These are phyloP conservation scores for Sabuloglossum arenarium DNA, from an alignment of 495 filamentous ascomycete genomes.

Conservation along the genomic window DNA sequence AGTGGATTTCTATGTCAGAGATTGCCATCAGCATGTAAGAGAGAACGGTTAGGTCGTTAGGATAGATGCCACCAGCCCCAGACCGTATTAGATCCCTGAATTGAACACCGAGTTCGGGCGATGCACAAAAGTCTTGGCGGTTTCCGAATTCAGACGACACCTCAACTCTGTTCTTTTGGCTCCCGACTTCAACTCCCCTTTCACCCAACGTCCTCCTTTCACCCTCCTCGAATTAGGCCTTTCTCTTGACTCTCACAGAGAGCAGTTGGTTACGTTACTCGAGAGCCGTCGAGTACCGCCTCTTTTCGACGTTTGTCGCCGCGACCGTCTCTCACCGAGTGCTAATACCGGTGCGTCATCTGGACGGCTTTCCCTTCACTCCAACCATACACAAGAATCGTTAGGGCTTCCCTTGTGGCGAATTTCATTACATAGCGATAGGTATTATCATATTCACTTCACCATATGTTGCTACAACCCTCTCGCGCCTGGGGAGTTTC, in stretches of 20 bases:
- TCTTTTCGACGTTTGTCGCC: not conserved
- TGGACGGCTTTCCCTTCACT: not conserved
- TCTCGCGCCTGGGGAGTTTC: not conserved
- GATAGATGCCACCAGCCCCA: not conserved
- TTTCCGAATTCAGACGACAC: not conserved
- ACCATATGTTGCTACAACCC: not conserved
- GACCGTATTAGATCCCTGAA: not conserved
- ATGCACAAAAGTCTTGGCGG: constrained; percentile 1
- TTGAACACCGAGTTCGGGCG: not conserved
- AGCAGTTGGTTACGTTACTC: not conserved
- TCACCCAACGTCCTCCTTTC: constrained; percentile 9
- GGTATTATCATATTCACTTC: constrained; percentile 2
- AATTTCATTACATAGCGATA: constrained; percentile 2
- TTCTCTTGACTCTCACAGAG: not conserved
- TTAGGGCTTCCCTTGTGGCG: constrained; percentile 3
- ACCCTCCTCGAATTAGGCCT: constrained; percentile 10
- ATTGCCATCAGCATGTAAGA: not conserved
- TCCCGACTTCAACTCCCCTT: constrained; percentile 6
- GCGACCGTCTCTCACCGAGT: not conserved
- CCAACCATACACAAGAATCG: not conserved
- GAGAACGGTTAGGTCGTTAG: not conserved
- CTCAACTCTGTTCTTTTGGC: constrained; percentile 3
- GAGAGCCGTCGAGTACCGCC: not conserved
- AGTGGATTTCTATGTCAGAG: not conserved
- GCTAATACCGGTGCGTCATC: not conserved